phyloP scores from a whole-genome alignment of 2,329 filamentous ascomycete species.

The Aspergillus hortae region DNA sequence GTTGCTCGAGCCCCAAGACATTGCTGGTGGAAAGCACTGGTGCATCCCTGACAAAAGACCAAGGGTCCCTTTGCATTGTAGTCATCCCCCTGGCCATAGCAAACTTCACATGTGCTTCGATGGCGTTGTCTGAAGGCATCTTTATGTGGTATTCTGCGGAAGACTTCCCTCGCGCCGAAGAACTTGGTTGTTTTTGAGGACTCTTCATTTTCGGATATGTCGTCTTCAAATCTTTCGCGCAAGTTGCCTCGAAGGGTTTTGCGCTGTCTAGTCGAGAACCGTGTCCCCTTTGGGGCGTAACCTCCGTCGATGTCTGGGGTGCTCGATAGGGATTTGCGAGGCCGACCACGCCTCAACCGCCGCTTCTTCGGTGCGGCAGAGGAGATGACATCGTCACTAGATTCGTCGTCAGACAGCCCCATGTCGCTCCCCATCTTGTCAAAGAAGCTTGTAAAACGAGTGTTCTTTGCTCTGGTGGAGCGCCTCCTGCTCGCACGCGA shows the following conservation, averaged over 20 bases:
- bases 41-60: constrained; percentile 89
- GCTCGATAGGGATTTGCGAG: constrained; percentile 7
- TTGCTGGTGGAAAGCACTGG: constrained; percentile 72
- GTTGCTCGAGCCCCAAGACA: constrained; percentile 72
- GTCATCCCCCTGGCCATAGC: constrained; percentile 53
- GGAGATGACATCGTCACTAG: constrained; percentile 22
- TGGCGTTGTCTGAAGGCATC: constrained; percentile 70
- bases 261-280: constrained; percentile 30
- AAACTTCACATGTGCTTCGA: constrained; percentile 68
- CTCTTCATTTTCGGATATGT: constrained; percentile 39
- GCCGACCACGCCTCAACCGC: constrained; percentile 7
- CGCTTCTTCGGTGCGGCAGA: constrained; percentile 8
- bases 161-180: constrained; percentile 69
- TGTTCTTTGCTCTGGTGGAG: constrained; percentile 8
- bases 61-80: constrained; percentile 61
- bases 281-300: constrained; percentile 13
- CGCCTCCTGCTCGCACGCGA: constrained; percentile 5
- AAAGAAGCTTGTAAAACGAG: constrained; percentile 18
- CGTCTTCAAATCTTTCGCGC: constrained; percentile 40
- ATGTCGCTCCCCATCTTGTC: constrained; percentile 17
- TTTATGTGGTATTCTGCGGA: constrained; percentile 58
- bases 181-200: constrained; percentile 44
- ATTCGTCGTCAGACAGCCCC: constrained; percentile 8
- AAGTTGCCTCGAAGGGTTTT: constrained; percentile 36
- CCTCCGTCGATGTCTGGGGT: constrained; percentile 13